These are phyloP conservation scores for Pyrenopolyporus hunteri DNA, from an alignment of 495 filamentous ascomycete species.

Conservation along the genomic window DNA sequence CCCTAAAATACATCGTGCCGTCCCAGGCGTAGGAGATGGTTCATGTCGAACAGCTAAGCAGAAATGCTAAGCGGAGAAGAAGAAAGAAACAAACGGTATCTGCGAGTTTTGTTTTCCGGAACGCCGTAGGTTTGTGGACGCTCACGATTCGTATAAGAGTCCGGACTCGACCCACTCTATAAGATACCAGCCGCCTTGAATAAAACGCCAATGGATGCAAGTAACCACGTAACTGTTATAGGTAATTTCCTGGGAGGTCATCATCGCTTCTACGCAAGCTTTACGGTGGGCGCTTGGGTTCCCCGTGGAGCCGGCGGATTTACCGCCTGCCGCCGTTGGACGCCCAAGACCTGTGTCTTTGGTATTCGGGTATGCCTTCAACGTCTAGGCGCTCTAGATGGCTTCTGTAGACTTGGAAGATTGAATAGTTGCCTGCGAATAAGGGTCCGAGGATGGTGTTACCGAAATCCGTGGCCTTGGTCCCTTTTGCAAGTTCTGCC, in stretches of 20 bases:
- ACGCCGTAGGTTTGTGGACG: slow-evolving; percentile 14
- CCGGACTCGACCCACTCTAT: background rate
- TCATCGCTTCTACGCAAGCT: too few relatives aligned
- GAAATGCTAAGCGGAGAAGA: slow-evolving; percentile 11
- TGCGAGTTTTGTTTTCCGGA: slow-evolving; percentile 4
- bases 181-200: slow-evolving; percentile 7
- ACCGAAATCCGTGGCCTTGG: slow-evolving; percentile 32
- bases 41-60: background rate
- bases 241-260: background rate
- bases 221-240: background rate
- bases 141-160: background rate
- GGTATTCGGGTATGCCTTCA: background rate
- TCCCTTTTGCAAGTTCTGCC: slow-evolving; percentile 42
- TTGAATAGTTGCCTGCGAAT: slow-evolving; percentile 73
- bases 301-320: too few relatives aligned
- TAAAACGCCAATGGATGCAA: slow-evolving; percentile 16
- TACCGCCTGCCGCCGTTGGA: too few relatives aligned
- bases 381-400: slow-evolving; percentile 42
- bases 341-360: too few relatives aligned
- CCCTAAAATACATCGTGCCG: slow-evolving; percentile 39
- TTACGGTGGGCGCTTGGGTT: too few relatives aligned
- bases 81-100: slow-evolving; percentile 26
- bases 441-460: slow-evolving; percentile 68
- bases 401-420: slow-evolving; percentile 67
- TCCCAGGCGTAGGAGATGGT: slow-evolving; percentile 5